Evolutionary conservation across 768 basidiomycete species (phyloP).

Genomic region (Pilatotrama ljubarskyi): DNA sequence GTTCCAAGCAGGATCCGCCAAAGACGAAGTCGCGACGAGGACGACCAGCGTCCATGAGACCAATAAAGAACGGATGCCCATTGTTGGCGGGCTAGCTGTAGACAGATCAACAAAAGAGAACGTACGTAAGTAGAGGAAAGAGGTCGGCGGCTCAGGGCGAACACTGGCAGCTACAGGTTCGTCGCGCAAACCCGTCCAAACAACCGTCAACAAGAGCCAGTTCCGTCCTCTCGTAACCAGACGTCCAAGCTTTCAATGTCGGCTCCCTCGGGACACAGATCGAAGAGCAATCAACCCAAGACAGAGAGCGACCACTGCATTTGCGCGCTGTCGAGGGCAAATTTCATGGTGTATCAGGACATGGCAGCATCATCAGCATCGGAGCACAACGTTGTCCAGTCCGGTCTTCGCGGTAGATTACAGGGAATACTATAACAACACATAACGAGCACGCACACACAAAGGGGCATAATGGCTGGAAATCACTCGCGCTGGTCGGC

Average conservation of each 20-base stretch:
- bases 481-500: slow-evolving; percentile 46
- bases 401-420: slow-evolving; percentile 10
- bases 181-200: slow-evolving; percentile 11
- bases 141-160: background rate
- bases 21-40: slow-evolving; percentile 8
- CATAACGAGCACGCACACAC: slow-evolving; percentile 1
- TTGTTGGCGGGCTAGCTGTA: slow-evolving; percentile 1
- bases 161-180: background rate
- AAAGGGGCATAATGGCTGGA: background rate
- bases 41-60: slow-evolving; percentile 25
- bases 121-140: background rate
- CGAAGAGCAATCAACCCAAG: no score
- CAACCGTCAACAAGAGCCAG: slow-evolving; percentile 18
- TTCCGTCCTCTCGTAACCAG: no score
- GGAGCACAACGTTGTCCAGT: background rate
- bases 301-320: no score
- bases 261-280: no score
- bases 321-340: no score
- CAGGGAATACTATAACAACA: slow-evolving; percentile 17
- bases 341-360: no score
- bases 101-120: background rate
- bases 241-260: no score
- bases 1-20: slow-evolving; percentile 63
- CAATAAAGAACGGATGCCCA: slow-evolving; percentile 20
- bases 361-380: no score